A percentile compares a stretch with the other conserved stretches of the same genome.
These are phyloP conservation scores for Phytopythium chamaehyphon DNA, from an alignment of 352 stramenopile species.

Conservation along the genomic window DNA sequence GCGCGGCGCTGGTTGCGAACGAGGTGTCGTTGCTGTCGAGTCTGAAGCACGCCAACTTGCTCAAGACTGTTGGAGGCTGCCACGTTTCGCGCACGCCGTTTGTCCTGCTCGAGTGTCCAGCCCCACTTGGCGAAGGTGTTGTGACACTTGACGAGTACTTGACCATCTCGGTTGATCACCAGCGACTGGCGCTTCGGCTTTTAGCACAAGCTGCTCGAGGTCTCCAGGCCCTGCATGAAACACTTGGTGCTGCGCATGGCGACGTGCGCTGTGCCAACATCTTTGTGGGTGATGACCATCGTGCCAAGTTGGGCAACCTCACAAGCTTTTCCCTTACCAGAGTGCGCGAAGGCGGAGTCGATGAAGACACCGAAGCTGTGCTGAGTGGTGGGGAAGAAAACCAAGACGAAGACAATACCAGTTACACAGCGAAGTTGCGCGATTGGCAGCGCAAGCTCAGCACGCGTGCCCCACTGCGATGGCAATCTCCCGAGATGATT, in stretches of 20 bases:
- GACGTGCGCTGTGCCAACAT: conserved; percentile 58
- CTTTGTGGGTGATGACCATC: conserved; percentile 50
- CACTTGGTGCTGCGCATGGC: conserved; percentile 31
- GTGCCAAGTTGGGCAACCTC: conserved; percentile 50
- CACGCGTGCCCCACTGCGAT: conserved; percentile 25
- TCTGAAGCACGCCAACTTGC: conserved; percentile 45
- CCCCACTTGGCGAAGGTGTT: conserved; percentile 9
- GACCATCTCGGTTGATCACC: conserved; percentile 32
- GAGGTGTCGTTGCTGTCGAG: conserved; percentile 39
- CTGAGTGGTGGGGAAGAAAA: not conserved
- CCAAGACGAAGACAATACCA: not conserved
- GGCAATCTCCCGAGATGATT: conserved; percentile 51
- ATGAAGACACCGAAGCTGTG: not conserved
- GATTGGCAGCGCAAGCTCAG: not conserved
- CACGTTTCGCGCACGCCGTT: conserved; percentile 41
- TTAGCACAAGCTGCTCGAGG: conserved; percentile 44
- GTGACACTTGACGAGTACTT: conserved; percentile 59
- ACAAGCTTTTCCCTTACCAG: conserved; percentile 27
- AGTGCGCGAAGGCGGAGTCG: not conserved
- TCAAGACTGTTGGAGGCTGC: conserved; percentile 53
- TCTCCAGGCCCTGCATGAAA: conserved; percentile 53
- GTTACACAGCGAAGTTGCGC: not conserved
- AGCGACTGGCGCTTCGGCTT: conserved; percentile 30
- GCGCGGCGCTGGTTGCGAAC: conserved; percentile 19
- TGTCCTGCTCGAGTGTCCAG: conserved; percentile 44